Base-by-base conservation (phyloP, 805 yeast species). In the Candida pini region DNA sequence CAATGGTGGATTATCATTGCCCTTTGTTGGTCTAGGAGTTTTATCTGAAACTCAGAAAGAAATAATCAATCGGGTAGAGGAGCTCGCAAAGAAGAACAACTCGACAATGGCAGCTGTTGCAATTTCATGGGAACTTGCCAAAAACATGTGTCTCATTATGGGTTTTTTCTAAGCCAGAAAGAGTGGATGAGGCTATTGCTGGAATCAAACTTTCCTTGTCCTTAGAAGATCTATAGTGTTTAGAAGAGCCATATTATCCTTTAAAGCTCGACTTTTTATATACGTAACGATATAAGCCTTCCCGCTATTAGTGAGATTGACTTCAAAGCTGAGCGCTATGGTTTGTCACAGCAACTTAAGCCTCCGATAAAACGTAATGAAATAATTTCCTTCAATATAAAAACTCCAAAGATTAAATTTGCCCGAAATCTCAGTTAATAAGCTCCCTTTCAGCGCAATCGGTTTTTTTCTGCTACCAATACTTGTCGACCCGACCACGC, bases 41-140 rank as follows among this genome's bases (percentile, higher is more conserved):
- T 41, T 52, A 15, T 25, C 41, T 22, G 24, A 16, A 4, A 19
- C 22, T 12, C 36, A 40, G 28, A 16, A 42, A 26, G 19, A 28
- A 12, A 36, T 38, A 8, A 53, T 74, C 28, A 45, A 53, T 10
- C 56, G 82, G 30, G 76, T 78, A 14, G 80, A 76, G 44, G 63
- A 69, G 44, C 15, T 78, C 5, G 67, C 84, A 3, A 58, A 62
- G 35, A 65, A 69, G 41, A 52, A 60, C 29, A 56, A 49, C 7
- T 67, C 64, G 9, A 46, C 71, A 2, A 75, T 77, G 81, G 73
- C 80, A 1, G 55, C 52, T 18, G 55, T 76, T 13, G 59, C 80
- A 3, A 60, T 66, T 7, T 72, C 78, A 5, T 76, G 80, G 81
- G 60, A 60, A 0, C 19, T 71, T 2, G 34, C 60, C 30, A 74